These are phyloP conservation scores for Leonotis leonurus DNA, from an alignment of 257 asterid genomes.

Conservation along the genomic window DNA sequence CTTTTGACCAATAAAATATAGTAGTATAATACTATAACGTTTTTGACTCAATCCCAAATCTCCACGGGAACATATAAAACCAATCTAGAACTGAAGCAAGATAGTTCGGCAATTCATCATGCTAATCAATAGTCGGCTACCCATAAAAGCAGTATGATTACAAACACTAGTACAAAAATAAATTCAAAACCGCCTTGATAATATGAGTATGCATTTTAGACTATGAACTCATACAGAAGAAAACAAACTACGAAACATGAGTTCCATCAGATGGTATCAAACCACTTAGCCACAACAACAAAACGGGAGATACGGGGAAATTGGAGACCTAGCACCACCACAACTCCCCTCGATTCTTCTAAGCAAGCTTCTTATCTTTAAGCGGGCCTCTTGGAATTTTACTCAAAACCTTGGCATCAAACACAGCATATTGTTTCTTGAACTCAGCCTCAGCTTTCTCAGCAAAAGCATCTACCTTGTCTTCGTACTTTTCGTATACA, in stretches of 20 bases:
- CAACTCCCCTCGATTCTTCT: slow-evolving; percentile 14
- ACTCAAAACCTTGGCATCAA: slow-evolving; percentile 65
- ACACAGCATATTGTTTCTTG: slow-evolving; percentile 72
- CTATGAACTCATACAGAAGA: slow-evolving; percentile 28
- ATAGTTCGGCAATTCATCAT: background rate
- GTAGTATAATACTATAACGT: no score
- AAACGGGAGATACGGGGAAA: slow-evolving; percentile 14
- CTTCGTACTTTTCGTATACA: slow-evolving; percentile 73
- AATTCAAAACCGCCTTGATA: slow-evolving; percentile 22
- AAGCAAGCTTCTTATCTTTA: slow-evolving; percentile 58
- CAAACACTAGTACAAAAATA: slow-evolving; percentile 13
- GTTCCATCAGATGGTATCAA: slow-evolving; percentile 22
- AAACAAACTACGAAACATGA: slow-evolving; percentile 23
- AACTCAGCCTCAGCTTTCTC: slow-evolving; percentile 83
- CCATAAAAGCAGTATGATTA: slow-evolving; percentile 5
- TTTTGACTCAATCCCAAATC: no score
- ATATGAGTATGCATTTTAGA: slow-evolving; percentile 9
- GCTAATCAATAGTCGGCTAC: slow-evolving; percentile 3
- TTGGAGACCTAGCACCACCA: slow-evolving; percentile 13
- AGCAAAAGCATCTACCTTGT: slow-evolving; percentile 71
- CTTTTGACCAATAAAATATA: no score
- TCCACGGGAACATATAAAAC: no score
- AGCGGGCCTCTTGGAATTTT: slow-evolving; percentile 72
- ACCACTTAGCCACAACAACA: slow-evolving; percentile 28
- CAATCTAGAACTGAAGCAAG: background rate